These are phyloP conservation scores for Coniochaeta hoffmannii DNA, from an alignment of 2,329 filamentous ascomycete species.

Conservation along the genomic window DNA sequence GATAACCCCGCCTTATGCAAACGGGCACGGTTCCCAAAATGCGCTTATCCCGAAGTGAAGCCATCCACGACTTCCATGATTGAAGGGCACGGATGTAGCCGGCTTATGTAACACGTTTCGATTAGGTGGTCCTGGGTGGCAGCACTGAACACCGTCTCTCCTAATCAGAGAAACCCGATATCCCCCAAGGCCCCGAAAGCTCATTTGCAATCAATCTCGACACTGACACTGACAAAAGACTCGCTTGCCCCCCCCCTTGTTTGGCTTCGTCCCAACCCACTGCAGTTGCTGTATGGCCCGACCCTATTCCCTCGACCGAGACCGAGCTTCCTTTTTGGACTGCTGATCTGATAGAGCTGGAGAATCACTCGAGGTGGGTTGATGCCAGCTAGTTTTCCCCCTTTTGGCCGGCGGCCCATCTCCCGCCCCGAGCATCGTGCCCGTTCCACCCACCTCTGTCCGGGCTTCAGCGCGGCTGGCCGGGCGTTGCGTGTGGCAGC, in stretches of 20 bases:
- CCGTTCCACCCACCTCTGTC: neutral
- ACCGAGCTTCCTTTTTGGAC: neutral
- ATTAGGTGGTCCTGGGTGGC: slow-evolving; percentile 5
- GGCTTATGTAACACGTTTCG: slow-evolving; percentile 14
- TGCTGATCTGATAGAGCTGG: neutral
- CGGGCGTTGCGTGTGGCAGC: neutral
- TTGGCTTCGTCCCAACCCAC: neutral
- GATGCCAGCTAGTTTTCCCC: neutral
- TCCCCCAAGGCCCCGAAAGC: neutral
- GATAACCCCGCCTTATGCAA: neutral
- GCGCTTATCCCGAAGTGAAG: neutral
- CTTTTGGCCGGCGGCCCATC: neutral
- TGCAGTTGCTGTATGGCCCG: neutral
- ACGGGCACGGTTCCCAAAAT: neutral
- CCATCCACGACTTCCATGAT: neutral
- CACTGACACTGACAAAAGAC: neutral
- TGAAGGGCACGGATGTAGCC: slow-evolving; percentile 4
- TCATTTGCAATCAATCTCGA: neutral
- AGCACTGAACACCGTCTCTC: slow-evolving; percentile 4
- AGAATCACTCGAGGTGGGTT: neutral
- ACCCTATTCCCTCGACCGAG: neutral
- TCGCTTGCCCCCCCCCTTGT: neutral
- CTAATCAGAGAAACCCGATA: neutral
- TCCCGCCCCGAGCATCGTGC: neutral
- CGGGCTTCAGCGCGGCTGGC: neutral